A percentile compares a stretch with the other conserved stretches of the same genome.
These are phyloP conservation scores for Aspergillus sp. DNA, from an alignment of 2,329 filamentous ascomycete species.

Conservation along the genomic window DNA sequence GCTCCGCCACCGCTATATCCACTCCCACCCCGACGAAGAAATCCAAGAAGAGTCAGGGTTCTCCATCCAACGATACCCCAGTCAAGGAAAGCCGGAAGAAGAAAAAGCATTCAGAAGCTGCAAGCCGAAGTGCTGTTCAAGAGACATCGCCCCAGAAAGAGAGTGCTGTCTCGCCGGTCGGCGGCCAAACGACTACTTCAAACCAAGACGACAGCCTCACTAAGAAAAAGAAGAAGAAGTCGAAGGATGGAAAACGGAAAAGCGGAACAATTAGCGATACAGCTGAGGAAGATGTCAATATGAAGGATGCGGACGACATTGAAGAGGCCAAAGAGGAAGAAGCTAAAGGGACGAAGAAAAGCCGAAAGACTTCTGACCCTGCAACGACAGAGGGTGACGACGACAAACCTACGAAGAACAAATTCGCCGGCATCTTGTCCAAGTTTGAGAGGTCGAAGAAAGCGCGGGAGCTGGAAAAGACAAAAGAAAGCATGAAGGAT, in stretches of 20 bases:
- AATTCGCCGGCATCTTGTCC: conserved; percentile 40
- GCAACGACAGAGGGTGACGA: conserved; percentile 26
- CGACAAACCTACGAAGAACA: conserved; percentile 28
- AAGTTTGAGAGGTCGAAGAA: conserved; percentile 42
- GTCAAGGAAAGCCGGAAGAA: conserved; percentile 37
- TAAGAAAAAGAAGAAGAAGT: conserved; percentile 31
- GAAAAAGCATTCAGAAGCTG: conserved; percentile 25
- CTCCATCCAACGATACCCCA: conserved; percentile 16
- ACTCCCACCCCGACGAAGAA: conserved; percentile 43
- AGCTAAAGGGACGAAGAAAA: conserved; percentile 6
- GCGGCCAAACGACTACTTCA: conserved; percentile 30
- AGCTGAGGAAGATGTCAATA: conserved; percentile 30
- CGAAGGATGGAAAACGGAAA: conserved; percentile 42
- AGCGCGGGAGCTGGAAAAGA: conserved; percentile 20
- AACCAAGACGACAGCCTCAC: conserved; percentile 20
- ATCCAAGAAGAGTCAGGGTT: conserved; percentile 30
- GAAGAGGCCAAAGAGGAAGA: conserved; percentile 22
- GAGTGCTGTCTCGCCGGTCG: conserved; percentile 30
- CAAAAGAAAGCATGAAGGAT: conserved; percentile 17
- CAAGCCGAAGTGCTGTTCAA: conserved; percentile 35
- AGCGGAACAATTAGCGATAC: conserved; percentile 17
- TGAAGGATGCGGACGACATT: conserved; percentile 17
- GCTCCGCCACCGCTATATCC: conserved; percentile 22
- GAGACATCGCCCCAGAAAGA: conserved; percentile 29
- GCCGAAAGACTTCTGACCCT: conserved; percentile 8